Evolutionary conservation across 768 basidiomycete genomes (phyloP), one percentile per base, ranked within the genome.

Genomic region (Rhizopogon roseolus): DNA sequence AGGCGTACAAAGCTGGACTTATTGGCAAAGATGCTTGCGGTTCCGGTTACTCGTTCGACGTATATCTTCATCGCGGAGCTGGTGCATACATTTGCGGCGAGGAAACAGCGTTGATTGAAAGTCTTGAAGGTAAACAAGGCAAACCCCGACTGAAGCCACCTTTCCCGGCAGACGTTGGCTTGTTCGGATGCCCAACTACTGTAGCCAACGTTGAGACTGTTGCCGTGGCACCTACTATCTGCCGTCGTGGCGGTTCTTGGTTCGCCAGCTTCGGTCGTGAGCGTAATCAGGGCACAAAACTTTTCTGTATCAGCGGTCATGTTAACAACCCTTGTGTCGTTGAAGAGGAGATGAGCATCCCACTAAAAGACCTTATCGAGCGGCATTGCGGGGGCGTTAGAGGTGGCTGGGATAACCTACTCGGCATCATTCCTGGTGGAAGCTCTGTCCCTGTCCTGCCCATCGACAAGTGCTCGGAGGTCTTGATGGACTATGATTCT

Each of bases 171-270:
- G 96, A 98, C 58, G 96, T 98, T 43, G 96, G 96, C 49, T 78
- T 98, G 49, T 99, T 99, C 64, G 96, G 96, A 0, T 97, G 93
- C 69, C 96, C 96, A 0, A 89, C 93, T 1, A 98, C 96, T 6
- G 96, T 99, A 36, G 95, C 96, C 41, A 98, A 98, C 64, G 96
- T 99, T 41, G 96, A 99, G 77, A 99, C 96, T 7, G 93, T 99
- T 52, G 90, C 95, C 16, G 96, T 98, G 29, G 94, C 96, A 0
- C 96, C 96, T 1, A 98, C 96, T 1, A 98, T 99, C 59, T 92
- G 90, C 65, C 79, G 96, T 43, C 82, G 96, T 29, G 95, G 96
- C 48, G 79, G 81, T 1, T 63, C 81, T 27, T 98, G 96, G 96
- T 99, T 98, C 62, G 90, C 92, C 3, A 71, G 84, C 50, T 98